Base-by-base conservation (phyloP, 495 filamentous ascomycete species). In the Talaromyces borbonicus region DNA sequence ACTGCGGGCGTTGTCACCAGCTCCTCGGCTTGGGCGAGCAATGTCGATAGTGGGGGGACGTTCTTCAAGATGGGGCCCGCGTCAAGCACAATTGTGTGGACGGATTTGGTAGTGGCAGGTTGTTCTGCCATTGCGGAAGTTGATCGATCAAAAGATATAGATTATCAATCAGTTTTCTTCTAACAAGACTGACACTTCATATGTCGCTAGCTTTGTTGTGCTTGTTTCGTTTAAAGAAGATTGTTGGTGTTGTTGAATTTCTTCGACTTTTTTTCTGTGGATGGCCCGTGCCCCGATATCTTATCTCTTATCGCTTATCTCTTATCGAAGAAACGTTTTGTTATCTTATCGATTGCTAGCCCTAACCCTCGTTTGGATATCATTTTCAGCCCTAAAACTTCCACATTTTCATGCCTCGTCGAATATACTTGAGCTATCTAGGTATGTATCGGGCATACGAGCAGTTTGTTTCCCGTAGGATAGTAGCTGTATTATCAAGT, bases 1-100 rank as follows among this genome's bases (percentile, higher is more conserved):
- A 99, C 84, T 4, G 87, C 80, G 2, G 90, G 88, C 3, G 92
- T 83, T 8, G 88, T 96, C 56, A 89, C 77, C 20, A 98, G 66
- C 49, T 77, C 75, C 50, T 94, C 79, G 29, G 85, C 80, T 57
- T 84, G 79, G 32, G 72, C 68, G 36, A 95, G 68, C 18, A 97
- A 71, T 5, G 81, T 84, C 26, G 85, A 89, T 27, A 90, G 76
- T 20, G 81, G 63, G 35, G 88, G 86, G 51, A 86, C 81, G 66
- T 94, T 93, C 56, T 84, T 87, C 47, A 99, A 81, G 49, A 99
- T 83, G 1, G 90, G 88, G 39, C 89, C 89, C 20, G 92, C 78
- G 62, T 99, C 92, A 48, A 99, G 68, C 46, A 97, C 75, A 30
- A 99, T 76, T 9, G 85, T 84, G 68, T 93, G 78, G 39, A 95